phyloP scores from a whole-genome alignment of 495 filamentous ascomycete genomes.

The Aspergillus leporis region DNA sequence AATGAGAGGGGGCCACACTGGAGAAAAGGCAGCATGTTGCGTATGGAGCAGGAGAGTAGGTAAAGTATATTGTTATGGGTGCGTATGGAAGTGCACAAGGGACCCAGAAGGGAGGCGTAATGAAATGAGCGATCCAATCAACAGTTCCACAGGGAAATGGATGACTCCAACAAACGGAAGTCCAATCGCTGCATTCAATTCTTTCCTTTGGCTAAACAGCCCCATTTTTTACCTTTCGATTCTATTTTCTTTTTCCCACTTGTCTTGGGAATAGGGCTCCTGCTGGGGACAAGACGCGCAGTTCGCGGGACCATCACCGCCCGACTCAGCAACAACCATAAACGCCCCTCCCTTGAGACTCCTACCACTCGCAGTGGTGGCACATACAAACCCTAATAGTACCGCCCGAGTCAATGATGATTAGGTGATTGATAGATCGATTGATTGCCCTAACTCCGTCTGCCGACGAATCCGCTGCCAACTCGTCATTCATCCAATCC shows the following conservation, averaged over 20 bases:
- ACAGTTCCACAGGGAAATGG: conserved; percentile 5
- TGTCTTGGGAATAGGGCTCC: conserved; percentile 4
- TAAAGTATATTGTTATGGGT: conserved; percentile 11
- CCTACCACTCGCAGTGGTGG: conserved; percentile 1
- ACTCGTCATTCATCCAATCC: conserved; percentile 9
- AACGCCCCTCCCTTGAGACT: conserved; percentile 12
- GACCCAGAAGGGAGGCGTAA: conserved; percentile 15
- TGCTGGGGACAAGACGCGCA: conserved; percentile 2
- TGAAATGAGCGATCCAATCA: conserved; percentile 7
- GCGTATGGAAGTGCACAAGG: conserved; percentile 7
- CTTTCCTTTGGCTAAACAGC: neutral
- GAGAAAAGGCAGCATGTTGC: conserved; percentile 15
- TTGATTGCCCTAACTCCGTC: neutral
- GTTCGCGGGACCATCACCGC: neutral
- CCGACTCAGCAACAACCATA: conserved; percentile 1
- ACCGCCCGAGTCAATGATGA: conserved; percentile 7
- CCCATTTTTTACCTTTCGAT: neutral
- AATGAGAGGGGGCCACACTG: conserved; percentile 7
- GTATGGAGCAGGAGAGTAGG: conserved; percentile 7
- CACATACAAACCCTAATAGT: conserved; percentile 1
- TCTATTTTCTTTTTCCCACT: neutral
- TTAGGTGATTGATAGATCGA: conserved; percentile 10
- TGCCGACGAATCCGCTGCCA: conserved; percentile 6
- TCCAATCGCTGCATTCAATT: conserved; percentile 15
- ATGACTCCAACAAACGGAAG: conserved; percentile 11